These are phyloP conservation scores for Vigna radiata DNA, from an alignment of 306 rosid species.

Conservation along the genomic window DNA sequence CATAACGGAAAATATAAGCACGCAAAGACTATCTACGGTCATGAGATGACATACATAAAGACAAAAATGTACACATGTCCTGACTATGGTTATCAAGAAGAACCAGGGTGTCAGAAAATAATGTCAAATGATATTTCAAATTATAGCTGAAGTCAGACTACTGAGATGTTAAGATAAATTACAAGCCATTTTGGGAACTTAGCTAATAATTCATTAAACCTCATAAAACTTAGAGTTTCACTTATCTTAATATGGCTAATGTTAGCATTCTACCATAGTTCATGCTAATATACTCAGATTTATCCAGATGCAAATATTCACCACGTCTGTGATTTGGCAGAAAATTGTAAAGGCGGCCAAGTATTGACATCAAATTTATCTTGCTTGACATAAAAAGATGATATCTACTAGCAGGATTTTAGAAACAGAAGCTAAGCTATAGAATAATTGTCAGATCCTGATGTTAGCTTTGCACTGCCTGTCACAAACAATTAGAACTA, in stretches of 20 bases:
- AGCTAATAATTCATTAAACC: slow-evolving; percentile 34
- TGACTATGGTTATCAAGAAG: slow-evolving; percentile 28
- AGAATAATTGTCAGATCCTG: slow-evolving; percentile 52
- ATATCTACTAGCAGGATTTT: slow-evolving; percentile 46
- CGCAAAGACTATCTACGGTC: slow-evolving; percentile 30
- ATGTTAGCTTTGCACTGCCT: slow-evolving; percentile 79
- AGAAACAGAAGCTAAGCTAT: slow-evolving; percentile 50
- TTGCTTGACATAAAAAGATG: slow-evolving; percentile 42
- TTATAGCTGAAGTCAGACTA: slow-evolving; percentile 34
- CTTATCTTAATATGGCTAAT: slow-evolving; percentile 32
- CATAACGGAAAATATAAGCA: slow-evolving; percentile 10
- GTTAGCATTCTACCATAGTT: slow-evolving; percentile 39
- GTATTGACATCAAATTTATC: slow-evolving; percentile 35
- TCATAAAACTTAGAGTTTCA: slow-evolving; percentile 17
- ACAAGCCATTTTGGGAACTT: slow-evolving; percentile 33
- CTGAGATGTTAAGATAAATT: slow-evolving; percentile 25
- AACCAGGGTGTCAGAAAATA: slow-evolving; percentile 30
- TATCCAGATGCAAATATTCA: slow-evolving; percentile 45
- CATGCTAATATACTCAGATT: slow-evolving; percentile 38
- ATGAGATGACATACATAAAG: not conserved
- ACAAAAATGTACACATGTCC: slow-evolving; percentile 32
- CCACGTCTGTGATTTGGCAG: slow-evolving; percentile 30
- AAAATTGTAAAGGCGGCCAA: slow-evolving; percentile 38
- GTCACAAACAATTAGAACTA: slow-evolving; percentile 66
- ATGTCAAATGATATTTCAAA: slow-evolving; percentile 1